Evolutionary conservation across 805 yeast genomes (phyloP).

Genomic region (Henningerozyma blattae): DNA sequence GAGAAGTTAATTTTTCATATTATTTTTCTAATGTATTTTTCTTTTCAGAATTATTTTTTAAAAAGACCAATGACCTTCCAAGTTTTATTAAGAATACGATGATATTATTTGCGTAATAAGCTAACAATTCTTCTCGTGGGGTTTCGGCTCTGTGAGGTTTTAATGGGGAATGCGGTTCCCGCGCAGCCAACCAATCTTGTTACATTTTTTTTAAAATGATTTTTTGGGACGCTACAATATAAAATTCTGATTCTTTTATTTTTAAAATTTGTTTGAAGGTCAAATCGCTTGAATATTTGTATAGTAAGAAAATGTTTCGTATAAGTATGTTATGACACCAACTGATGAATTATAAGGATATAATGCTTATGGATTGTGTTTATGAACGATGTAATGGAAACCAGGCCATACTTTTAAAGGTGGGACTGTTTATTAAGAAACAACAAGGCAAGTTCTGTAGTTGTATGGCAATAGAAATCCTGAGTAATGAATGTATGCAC

Average conservation of each 20-base stretch:
- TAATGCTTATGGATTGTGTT: background rate
- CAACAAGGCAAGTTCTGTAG: too few species aligned
- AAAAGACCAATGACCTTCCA: conserved; percentile 26
- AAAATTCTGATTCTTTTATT: conserved; percentile 27
- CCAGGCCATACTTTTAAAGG: background rate
- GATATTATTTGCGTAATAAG: conserved; percentile 24
- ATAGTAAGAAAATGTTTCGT: too few species aligned
- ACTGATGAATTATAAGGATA: background rate
- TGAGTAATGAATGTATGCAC: too few species aligned
- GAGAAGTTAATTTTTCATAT: too few species aligned
- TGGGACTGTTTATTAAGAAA: background rate
- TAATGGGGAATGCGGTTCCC: conserved; percentile 28
- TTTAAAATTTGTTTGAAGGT: too few species aligned
- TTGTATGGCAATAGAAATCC: too few species aligned
- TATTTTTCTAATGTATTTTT: background rate
- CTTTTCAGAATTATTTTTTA: conserved; percentile 2
- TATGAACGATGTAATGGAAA: background rate
- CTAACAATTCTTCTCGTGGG: conserved; percentile 26
- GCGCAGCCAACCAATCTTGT: conserved; percentile 27
- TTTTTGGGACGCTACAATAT: conserved; percentile 23
- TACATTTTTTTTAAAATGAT: conserved; percentile 25
- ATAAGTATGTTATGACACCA: background rate
- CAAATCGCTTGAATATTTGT: background rate
- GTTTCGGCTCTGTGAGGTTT: conserved; percentile 17
- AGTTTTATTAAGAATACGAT: conserved; percentile 28